These are phyloP conservation scores for Hymenoscyphus albidus DNA, from an alignment of 2,329 filamentous ascomycete genomes.

Conservation along the genomic window DNA sequence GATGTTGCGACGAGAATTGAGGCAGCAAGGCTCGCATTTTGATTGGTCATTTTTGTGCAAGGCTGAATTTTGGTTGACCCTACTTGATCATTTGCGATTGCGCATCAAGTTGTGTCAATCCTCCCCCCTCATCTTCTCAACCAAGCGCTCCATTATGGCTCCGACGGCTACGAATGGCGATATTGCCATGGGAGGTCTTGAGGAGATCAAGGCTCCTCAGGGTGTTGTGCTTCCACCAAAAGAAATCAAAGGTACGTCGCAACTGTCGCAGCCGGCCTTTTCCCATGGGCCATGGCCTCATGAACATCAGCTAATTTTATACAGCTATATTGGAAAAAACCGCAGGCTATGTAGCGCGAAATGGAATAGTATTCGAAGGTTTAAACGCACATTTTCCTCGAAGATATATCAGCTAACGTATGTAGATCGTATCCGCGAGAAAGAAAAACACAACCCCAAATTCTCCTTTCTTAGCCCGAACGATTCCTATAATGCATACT, in stretches of 20 bases:
- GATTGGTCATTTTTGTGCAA: slow-evolving; percentile 11
- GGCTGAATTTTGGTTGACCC: slow-evolving; percentile 13
- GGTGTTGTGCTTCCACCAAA: slow-evolving; percentile 81
- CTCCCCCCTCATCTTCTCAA: background rate
- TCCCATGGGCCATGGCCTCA: background rate
- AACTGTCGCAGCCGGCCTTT: slow-evolving; percentile 18
- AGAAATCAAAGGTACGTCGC: slow-evolving; percentile 64
- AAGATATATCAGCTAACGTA: slow-evolving; percentile 18
- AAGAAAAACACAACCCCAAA: slow-evolving; percentile 80
- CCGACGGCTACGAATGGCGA: slow-evolving; percentile 46
- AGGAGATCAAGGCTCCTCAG: slow-evolving; percentile 72
- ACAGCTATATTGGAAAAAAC: slow-evolving; percentile 81
- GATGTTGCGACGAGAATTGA: background rate
- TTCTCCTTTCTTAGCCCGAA: slow-evolving; percentile 79
- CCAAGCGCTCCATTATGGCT: slow-evolving; percentile 27
- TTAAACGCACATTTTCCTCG: slow-evolving; percentile 19
- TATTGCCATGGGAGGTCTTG: slow-evolving; percentile 46
- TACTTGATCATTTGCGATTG: background rate
- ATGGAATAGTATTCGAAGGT: slow-evolving; percentile 60
- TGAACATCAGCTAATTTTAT: slow-evolving; percentile 24
- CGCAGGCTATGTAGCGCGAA: slow-evolving; percentile 79
- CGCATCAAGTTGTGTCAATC: background rate
- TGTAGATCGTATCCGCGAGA: slow-evolving; percentile 76
- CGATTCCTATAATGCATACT: slow-evolving; percentile 85
- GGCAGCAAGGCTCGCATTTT: slow-evolving; percentile 10